A percentile compares a stretch with the other conserved stretches of the same genome.
phyloP scores from a whole-genome alignment of 306 rosid species.

The Vigna angularis region DNA sequence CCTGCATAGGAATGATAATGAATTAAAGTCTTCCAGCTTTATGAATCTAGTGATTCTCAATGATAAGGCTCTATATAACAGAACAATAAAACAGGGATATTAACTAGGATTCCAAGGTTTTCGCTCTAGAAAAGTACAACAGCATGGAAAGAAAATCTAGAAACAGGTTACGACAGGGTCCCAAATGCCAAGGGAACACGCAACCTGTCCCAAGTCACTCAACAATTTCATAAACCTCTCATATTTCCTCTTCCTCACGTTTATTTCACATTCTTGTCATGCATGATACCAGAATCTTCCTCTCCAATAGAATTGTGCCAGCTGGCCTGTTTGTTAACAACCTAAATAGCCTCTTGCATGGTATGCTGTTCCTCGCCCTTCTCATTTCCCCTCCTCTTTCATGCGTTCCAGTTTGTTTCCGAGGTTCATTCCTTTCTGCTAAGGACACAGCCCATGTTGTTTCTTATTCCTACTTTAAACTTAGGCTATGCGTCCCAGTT shows the following conservation, averaged over 20 bases:
- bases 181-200: neutral
- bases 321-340: too few relatives aligned
- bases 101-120: neutral
- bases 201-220: neutral
- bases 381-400: neutral
- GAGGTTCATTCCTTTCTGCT: neutral
- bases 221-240: neutral
- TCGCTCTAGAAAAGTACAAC: neutral
- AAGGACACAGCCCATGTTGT: neutral
- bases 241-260: neutral
- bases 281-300: too few relatives aligned
- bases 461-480: neutral
- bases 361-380: too few relatives aligned
- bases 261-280: neutral
- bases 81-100: constrained; percentile 6
- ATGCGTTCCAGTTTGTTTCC: neutral
- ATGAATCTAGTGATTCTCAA: constrained; percentile 8
- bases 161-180: neutral
- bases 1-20: constrained; percentile 55
- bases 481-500: neutral
- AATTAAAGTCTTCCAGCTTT: constrained; percentile 13
- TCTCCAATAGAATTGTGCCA: too few relatives aligned
- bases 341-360: too few relatives aligned
- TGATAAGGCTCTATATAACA: neutral
- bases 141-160: neutral